Percentiles rank a stretch among this genome's conserved stretches.
These are phyloP conservation scores for Lichtheimia hyalospora DNA, from an alignment of 371 early-diverging fungal species.

Conservation along the genomic window DNA sequence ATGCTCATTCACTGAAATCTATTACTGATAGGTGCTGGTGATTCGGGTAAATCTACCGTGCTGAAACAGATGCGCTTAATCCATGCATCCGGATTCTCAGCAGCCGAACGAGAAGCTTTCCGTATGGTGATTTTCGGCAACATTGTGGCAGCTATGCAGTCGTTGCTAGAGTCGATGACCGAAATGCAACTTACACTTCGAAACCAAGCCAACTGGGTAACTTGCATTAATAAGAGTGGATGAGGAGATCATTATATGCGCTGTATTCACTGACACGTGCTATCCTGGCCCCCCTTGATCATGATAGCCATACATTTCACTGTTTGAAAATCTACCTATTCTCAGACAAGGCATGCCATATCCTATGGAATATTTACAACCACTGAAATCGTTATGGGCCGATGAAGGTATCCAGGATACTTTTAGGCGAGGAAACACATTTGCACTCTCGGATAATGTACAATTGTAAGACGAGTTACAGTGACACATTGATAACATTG, in stretches of 20 bases:
- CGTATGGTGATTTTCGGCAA: conserved; percentile 87
- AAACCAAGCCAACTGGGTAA: conserved; percentile 58
- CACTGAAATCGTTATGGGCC: conserved; percentile 73
- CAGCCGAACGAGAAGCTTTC: conserved; percentile 83
- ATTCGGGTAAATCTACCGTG: conserved; percentile 96
- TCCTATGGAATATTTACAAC: conserved; percentile 70
- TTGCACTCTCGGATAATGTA: conserved; percentile 83
- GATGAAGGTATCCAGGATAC: conserved; percentile 73
- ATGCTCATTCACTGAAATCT: too few species aligned
- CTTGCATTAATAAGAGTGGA: conserved; percentile 5
- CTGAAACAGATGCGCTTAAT: conserved; percentile 96
- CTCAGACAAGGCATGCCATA: conserved; percentile 59
- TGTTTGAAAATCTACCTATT: conserved; percentile 36
- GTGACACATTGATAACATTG: too few species aligned
- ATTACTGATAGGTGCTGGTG: conserved; percentile 81
- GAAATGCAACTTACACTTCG: conserved; percentile 62
- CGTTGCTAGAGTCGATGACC: conserved; percentile 84
- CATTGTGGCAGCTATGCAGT: conserved; percentile 81
- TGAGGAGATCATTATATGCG: too few species aligned
- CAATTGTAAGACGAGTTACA: conserved; percentile 55
- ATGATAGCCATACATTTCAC: conserved; percentile 24
- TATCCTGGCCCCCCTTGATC: neutral
- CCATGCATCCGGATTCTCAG: conserved; percentile 87
- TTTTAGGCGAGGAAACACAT: conserved; percentile 66
- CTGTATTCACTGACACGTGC: conserved; percentile 1